A percentile compares a stretch with the other conserved stretches of the same genome.
These are phyloP conservation scores for Persicaria tinctoria DNA, from an alignment of 148 eudicot species.

Conservation along the genomic window DNA sequence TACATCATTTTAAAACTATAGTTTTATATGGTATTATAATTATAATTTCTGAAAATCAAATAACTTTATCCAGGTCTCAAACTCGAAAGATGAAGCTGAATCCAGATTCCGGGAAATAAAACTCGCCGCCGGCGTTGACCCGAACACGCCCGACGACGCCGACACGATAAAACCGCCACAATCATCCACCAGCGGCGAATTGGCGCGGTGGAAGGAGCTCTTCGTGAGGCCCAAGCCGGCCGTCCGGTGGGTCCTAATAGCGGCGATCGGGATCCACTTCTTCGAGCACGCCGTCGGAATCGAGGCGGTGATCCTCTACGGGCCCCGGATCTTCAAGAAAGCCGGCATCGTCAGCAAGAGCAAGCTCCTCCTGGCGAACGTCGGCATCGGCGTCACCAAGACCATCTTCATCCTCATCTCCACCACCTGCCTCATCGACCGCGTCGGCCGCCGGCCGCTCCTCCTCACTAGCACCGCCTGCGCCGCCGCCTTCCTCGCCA, in stretches of 20 bases:
- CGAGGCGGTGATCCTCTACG: slow-evolving; percentile 67
- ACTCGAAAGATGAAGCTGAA: slow-evolving; percentile 50
- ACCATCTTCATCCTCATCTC: slow-evolving; percentile 27
- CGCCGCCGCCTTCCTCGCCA: slow-evolving; percentile 25
- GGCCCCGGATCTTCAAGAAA: slow-evolving; percentile 61
- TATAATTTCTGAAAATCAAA: too few species aligned
- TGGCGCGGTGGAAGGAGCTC: slow-evolving; percentile 43
- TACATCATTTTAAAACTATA: too few species aligned
- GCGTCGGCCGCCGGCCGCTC: slow-evolving; percentile 54
- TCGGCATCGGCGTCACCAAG: slow-evolving; percentile 59
- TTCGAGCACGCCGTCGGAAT: slow-evolving; percentile 73
- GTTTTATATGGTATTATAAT: too few species aligned
- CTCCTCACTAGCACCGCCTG: slow-evolving; percentile 43
- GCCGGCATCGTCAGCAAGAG: slow-evolving; percentile 41
- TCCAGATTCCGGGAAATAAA: slow-evolving; percentile 32
- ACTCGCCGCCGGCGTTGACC: slow-evolving; percentile 22
- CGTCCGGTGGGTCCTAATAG: slow-evolving; percentile 47
- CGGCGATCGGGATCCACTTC: slow-evolving; percentile 66
- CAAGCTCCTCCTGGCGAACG: slow-evolving; percentile 44
- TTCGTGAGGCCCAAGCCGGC: slow-evolving; percentile 38
- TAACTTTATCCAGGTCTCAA: slow-evolving; percentile 16
- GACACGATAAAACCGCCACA: slow-evolving; percentile 1
- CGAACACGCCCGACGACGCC: slow-evolving; percentile 17
- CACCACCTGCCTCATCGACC: slow-evolving; percentile 41
- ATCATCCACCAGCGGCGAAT: slow-evolving; percentile 16